Base-by-base conservation (phyloP, 163 green algal genomes). In the Scenedesmus sp. region DNA sequence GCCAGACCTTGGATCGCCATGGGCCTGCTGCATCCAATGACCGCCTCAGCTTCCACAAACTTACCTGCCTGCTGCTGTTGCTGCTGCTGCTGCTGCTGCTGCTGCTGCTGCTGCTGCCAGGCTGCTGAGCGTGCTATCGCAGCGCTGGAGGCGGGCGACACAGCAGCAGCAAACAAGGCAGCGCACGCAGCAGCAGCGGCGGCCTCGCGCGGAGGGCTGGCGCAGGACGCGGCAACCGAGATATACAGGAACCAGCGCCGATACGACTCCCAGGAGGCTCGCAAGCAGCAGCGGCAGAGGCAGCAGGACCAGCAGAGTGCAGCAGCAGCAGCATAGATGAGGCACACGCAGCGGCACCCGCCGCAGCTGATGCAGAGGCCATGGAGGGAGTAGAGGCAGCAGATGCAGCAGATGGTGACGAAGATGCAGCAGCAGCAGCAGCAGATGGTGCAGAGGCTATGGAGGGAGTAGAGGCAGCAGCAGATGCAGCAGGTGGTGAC, bases 61-160 rank as follows among this genome's bases (percentile, higher is more conserved):
- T 35, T 76, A 24, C 12, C 9, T 10, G 7, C 3, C 65, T 40
- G 65, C 9, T 76, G 65, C 59, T 40, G 65, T 7, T 76, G 65
- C 65, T 40, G 30, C 24, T 73, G 0, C 42, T 85, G 42, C 40
- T 56, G 40, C 20, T 83, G 78, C 51, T 56, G 3, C 56, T n/a
- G n/a, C n/a, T n/a, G n/a, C n/a, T n/a, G n/a, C n/a, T n/a, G n/a
- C 26, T 49, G 46, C n/a, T 9, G 40, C 2, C 46, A 91, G 35
- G 93, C 91, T 15, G 93, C 93, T 9, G 91, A 91, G 72, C 56
- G 30, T 30, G 92, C 91, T 15, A 42, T 94, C 13, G 83, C 56
- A 46, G 93, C 92, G 26, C 53, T 92, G 0, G 91, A 91, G 76
- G 73, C 82, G 3, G 56, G 43, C 0, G 72, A 94, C n/a, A 15